Evolutionary conservation across 805 yeast genomes (phyloP).

Genomic region (Candida ulmi): DNA sequence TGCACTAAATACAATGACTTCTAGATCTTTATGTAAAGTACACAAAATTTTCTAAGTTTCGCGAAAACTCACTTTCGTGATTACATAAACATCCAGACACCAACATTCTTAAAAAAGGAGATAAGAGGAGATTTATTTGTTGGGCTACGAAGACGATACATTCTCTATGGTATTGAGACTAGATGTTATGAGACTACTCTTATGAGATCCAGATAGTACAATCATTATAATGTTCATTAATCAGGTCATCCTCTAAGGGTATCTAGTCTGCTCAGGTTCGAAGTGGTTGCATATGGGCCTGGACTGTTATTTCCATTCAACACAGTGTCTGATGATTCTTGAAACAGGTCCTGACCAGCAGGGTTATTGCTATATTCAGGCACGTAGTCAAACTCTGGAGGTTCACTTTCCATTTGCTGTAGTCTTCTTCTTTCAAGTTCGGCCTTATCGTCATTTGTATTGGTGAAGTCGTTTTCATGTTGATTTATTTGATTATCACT

Average conservation of each 20-base stretch:
- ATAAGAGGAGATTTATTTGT: too few species aligned
- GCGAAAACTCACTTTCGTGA: too few species aligned
- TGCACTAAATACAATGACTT: not conserved
- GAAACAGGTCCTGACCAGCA: constrained; percentile 2
- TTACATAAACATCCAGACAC: not conserved
- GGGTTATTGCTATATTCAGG: constrained; percentile 17
- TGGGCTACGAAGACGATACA: too few species aligned
- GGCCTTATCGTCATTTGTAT: constrained; percentile 27
- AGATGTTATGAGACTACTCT: too few species aligned
- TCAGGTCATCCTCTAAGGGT: constrained; percentile 1
- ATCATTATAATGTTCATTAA: too few species aligned
- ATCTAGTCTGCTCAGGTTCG: not conserved
- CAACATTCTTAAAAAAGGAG: too few species aligned
- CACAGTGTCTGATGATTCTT: not conserved
- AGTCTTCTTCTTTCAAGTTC: constrained; percentile 35
- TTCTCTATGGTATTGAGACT: too few species aligned
- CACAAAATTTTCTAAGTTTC: too few species aligned
- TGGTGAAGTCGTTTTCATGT: not conserved
- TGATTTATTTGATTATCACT: not conserved
- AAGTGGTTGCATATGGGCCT: not conserved
- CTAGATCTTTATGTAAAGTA: too few species aligned
- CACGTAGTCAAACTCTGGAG: constrained; percentile 28
- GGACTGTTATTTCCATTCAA: not conserved
- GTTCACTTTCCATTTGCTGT: constrained; percentile 35
- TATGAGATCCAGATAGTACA: too few species aligned